These are phyloP conservation scores for Carpinus fangiana DNA, from an alignment of 306 rosid genomes.

Conservation along the genomic window DNA sequence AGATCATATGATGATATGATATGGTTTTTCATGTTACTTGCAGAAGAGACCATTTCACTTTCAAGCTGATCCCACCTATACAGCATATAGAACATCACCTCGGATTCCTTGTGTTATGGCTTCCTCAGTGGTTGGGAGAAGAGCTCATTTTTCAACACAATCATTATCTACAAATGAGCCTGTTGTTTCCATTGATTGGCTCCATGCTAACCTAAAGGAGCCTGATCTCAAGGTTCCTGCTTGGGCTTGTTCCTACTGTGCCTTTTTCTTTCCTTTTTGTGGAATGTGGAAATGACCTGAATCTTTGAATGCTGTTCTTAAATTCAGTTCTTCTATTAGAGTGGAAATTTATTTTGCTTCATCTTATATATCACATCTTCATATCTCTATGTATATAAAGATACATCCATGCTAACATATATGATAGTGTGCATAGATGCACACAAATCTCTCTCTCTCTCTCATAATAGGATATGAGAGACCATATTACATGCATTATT, in stretches of 20 bases:
- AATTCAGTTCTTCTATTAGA: neutral
- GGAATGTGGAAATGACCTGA: neutral
- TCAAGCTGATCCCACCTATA: slow-evolving; percentile 36
- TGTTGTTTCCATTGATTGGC: slow-evolving; percentile 95
- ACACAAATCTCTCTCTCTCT: neutral
- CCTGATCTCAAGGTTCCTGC: slow-evolving; percentile 76
- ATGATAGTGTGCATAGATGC: neutral
- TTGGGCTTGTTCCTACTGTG: neutral
- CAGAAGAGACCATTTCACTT: slow-evolving; percentile 52
- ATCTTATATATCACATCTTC: neutral
- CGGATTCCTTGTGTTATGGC: slow-evolving; percentile 55
- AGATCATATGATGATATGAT: slow-evolving; percentile 5
- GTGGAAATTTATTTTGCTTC: neutral
- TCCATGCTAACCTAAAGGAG: slow-evolving; percentile 73
- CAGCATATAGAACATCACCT: slow-evolving; percentile 35
- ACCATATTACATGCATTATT: neutral
- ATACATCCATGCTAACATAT: neutral
- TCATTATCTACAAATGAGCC: slow-evolving; percentile 63
- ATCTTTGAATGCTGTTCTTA: neutral
- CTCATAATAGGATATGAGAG: neutral
- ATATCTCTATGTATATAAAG: neutral
- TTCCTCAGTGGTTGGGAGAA: slow-evolving; percentile 52
- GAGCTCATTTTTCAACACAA: slow-evolving; percentile 59
- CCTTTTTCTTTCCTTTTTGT: neutral
- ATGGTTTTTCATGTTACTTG: slow-evolving; percentile 21